Evolutionary conservation across 768 basidiomycete genomes (phyloP), one percentile per base, ranked within the genome.

Genomic region (Trametes coccinea): DNA sequence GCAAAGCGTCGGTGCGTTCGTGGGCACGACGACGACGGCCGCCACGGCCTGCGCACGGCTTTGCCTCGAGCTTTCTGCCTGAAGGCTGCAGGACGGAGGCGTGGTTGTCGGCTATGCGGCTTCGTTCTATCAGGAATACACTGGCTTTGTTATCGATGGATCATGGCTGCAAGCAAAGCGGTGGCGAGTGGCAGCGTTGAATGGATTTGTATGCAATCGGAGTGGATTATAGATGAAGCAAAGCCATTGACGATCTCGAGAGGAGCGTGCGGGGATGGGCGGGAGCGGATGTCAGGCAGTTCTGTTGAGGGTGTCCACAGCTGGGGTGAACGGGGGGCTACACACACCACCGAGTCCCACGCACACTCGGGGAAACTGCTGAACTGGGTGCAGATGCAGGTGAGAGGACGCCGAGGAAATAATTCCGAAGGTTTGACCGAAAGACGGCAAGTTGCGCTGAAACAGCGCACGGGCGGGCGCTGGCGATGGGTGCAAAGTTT

Each of bases 381-480:
- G 34, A 43, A 45, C 3, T 49, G 48, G 48, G 48, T 30, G 29
- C 10, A 22, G 47, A 10, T 27, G 56, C 56, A 22, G 40, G 49
- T 29, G 46, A 17, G 53, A 27, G n/a, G 47, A 17, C 30, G 1
- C 22, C 62, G 62, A 58, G 58, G 58, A 64, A 64, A 56, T 56
- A 60, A 41, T 53, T 64, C 58, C 62, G 62, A 46, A 14, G n/a
- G 53, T 30, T 52, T 46, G 62, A 30, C 58, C 58, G 58, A 51
- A 53, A 40, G 30, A 30, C 62, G 62, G 62, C 58, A 64, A 64
- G 58, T 59, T 56, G 62, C 62, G 62, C 49, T 64, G 62, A 64
- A 60, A 64, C 62, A 59, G 53, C 56, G 56, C 22, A 58, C 56
- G 48, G 45, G 55, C 45, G 55, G 22, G 22, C 22, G 47, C 47